phyloP scores from a whole-genome alignment of 495 filamentous ascomycete species.

The Astrothelium subdiscretum region DNA sequence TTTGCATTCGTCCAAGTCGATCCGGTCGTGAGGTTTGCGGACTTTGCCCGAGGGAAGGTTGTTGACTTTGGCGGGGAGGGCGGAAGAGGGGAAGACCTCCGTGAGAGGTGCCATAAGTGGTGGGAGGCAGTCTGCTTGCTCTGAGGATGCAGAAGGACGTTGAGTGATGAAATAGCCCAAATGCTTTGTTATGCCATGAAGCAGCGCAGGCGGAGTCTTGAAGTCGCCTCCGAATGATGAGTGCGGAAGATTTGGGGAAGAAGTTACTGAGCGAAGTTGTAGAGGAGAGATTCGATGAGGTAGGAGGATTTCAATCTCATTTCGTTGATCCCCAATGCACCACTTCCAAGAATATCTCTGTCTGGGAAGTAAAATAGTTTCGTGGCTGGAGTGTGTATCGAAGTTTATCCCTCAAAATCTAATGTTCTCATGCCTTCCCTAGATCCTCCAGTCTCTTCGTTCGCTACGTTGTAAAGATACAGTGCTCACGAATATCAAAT shows the following conservation, averaged over 20 bases:
- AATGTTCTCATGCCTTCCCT: background rate
- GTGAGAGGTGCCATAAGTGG: slow-evolving; percentile 49
- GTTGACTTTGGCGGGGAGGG: slow-evolving; percentile 42
- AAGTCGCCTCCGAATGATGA: slow-evolving; percentile 19
- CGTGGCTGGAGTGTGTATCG: background rate
- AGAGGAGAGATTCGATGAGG: slow-evolving; percentile 53
- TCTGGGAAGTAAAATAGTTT: background rate
- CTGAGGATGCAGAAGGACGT: background rate
- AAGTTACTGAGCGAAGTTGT: slow-evolving; percentile 54
- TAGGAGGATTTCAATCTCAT: background rate
- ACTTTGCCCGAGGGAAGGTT: slow-evolving; percentile 31
- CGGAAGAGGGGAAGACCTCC: slow-evolving; percentile 41
- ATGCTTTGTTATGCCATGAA: background rate
- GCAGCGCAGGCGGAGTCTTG: background rate
- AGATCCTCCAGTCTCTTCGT: slow-evolving; percentile 6
- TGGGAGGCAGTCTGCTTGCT: background rate
- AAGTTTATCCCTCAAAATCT: background rate
- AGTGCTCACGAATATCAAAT: background rate
- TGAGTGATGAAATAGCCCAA: background rate
- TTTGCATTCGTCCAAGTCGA: slow-evolving; percentile 57
- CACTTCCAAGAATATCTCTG: background rate
- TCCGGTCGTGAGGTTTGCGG: slow-evolving; percentile 37
- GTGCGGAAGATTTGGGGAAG: slow-evolving; percentile 43
- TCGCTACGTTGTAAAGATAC: background rate
- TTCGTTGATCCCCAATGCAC: background rate